Conservation (phyloP, 2,329 filamentous ascomycete species). For the Hypoxylon sp. region DNA sequence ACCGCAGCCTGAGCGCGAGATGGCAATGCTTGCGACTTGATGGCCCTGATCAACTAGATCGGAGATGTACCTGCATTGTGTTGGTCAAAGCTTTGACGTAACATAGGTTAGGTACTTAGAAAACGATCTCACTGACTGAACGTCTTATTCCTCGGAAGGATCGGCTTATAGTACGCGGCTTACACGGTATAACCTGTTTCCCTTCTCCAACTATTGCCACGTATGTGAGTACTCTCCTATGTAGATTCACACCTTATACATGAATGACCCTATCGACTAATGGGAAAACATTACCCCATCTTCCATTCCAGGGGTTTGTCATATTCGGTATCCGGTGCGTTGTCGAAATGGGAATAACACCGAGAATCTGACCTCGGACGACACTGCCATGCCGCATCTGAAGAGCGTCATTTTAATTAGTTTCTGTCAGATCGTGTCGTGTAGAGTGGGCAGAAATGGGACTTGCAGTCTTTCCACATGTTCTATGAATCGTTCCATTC, state of each 20-base stretch:
- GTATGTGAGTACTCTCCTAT: conserved; percentile 14
- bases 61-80: conserved; percentile 41
- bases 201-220: conserved; percentile 27
- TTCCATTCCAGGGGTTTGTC: conserved; percentile 19
- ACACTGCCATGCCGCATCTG: conserved; percentile 33
- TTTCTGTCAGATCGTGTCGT: conserved; percentile 42
- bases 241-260: background rate
- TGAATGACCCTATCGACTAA: conserved; percentile 12
- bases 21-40: conserved; percentile 11
- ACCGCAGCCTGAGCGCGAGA: conserved; percentile 25
- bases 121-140: background rate
- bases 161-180: conserved; percentile 33
- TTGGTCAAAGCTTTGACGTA: conserved; percentile 8
- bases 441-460: conserved; percentile 35
- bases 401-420: conserved; percentile 32
- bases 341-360: conserved; percentile 32
- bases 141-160: conserved; percentile 36
- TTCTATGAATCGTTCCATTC: conserved; percentile 62
- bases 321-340: conserved; percentile 25
- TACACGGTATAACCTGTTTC: conserved; percentile 28
- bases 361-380: conserved; percentile 35
- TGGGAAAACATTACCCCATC: conserved; percentile 10
- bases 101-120: conserved; percentile 3
- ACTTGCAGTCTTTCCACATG: conserved; percentile 47
- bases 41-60: conserved; percentile 9